Conservation (phyloP, 768 basidiomycete species). For the Tricholoma furcatifolium region DNA sequence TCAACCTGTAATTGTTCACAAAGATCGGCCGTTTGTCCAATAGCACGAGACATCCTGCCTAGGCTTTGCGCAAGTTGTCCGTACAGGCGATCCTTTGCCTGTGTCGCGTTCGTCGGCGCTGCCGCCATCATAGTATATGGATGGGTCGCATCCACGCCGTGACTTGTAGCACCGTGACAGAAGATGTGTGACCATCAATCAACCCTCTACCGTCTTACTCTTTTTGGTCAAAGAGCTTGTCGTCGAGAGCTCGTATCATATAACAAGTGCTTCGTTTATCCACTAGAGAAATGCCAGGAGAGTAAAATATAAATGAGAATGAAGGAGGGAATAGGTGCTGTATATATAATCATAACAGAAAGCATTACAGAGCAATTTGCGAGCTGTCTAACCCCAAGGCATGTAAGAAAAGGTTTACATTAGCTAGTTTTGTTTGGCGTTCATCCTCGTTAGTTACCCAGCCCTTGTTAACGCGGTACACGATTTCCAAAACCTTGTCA, state of each 20-base stretch:
- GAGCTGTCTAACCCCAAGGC: conserved; percentile 70
- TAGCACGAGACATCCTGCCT: conserved; percentile 62
- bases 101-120: conserved; percentile 62
- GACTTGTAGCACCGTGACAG: no score
- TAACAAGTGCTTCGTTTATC: no score
- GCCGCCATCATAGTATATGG: conserved; percentile 7
- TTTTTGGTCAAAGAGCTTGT: no score
- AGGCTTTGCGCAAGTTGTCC: conserved; percentile 71
- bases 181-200: no score
- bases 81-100: conserved; percentile 81
- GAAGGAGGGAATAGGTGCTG: not conserved
- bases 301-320: not conserved
- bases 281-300: no score
- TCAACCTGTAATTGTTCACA: conserved; percentile 77
- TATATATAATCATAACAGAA: conserved; percentile 13
- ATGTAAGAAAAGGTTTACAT: conserved; percentile 90
- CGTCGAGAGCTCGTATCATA: no score
- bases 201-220: no score
- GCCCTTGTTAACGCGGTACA: conserved; percentile 74
- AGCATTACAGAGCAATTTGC: conserved; percentile 59
- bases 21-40: conserved; percentile 72
- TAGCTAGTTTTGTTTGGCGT: conserved; percentile 75
- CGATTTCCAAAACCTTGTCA: conserved; percentile 93
- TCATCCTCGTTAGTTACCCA: conserved; percentile 74
- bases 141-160: no score